A percentile compares a stretch with the other conserved stretches of the same genome.
Conservation (phyloP, 2,329 filamentous ascomycete species). For the Chrysoporthe puriensis region DNA sequence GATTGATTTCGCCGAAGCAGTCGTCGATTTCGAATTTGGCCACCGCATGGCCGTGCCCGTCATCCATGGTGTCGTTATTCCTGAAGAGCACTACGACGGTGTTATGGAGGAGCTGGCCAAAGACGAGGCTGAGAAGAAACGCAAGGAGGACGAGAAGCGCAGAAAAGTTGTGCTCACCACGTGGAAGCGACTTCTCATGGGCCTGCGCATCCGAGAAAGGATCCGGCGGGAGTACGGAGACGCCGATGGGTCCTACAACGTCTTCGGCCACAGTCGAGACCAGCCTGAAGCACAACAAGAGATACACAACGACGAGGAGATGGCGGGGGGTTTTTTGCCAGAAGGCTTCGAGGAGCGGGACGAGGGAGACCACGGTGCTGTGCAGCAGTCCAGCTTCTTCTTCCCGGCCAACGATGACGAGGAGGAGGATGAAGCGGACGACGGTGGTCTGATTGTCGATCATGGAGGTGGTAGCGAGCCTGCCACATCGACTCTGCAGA, state of each 20-base stretch:
- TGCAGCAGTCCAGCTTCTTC: constrained; percentile 51
- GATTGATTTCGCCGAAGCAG: constrained; percentile 91
- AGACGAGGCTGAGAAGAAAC: constrained; percentile 73
- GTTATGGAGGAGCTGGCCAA: constrained; percentile 80
- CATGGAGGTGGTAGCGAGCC: constrained; percentile 42
- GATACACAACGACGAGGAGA: constrained; percentile 48
- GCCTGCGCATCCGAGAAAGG: constrained; percentile 78
- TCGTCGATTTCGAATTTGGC: constrained; percentile 95
- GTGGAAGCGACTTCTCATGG: constrained; percentile 89
- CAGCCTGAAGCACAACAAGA: constrained; percentile 34
- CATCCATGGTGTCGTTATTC: constrained; percentile 86
- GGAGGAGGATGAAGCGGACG: constrained; percentile 36
- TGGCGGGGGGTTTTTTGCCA: constrained; percentile 65
- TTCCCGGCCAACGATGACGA: constrained; percentile 49
- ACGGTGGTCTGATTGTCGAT: constrained; percentile 38
- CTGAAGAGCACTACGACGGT: constrained; percentile 73
- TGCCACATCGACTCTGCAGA: constrained; percentile 14
- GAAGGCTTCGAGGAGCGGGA: constrained; percentile 58
- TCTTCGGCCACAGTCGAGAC: constrained; percentile 57
- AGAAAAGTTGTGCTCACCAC: constrained; percentile 71
- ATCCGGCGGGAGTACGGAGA: constrained; percentile 77
- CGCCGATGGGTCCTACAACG: constrained; percentile 52
- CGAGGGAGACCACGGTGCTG: constrained; percentile 37
- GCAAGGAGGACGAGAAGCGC: constrained; percentile 83
- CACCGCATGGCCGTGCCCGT: constrained; percentile 92